A percentile compares a stretch with the other conserved stretches of the same genome.
Conservation (phyloP, 2,329 filamentous ascomycete genomes). For the Fusarium heterosporum region DNA sequence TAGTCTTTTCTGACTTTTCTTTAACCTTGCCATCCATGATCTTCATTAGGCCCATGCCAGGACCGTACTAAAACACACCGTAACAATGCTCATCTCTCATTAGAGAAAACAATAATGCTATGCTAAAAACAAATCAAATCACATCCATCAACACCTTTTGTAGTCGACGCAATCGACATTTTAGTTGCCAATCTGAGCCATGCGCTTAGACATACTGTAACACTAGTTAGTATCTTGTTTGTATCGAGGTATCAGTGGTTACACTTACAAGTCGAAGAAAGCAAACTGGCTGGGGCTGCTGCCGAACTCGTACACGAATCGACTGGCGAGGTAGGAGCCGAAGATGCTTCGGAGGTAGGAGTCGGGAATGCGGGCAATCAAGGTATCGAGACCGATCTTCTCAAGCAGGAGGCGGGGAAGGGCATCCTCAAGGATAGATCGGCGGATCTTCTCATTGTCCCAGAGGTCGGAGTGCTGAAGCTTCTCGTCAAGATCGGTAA, state of each 20-base stretch:
- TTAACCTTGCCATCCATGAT: constrained; percentile 44
- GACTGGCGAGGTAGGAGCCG: constrained; percentile 91
- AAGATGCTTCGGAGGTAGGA: constrained; percentile 95
- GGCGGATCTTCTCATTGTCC: constrained; percentile 82
- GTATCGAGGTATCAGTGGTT: not conserved
- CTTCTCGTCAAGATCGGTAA: constrained; percentile 97
- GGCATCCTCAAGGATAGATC: constrained; percentile 84
- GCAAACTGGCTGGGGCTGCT: constrained; percentile 94
- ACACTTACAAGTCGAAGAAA: constrained; percentile 95
- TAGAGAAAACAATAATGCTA: constrained; percentile 42
- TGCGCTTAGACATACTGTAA: constrained; percentile 72
- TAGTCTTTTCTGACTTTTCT: constrained; percentile 48
- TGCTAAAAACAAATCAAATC: constrained; percentile 36
- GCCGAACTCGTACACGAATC: constrained; percentile 96
- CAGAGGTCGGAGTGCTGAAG: constrained; percentile 93
- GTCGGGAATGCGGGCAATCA: constrained; percentile 88
- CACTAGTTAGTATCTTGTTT: constrained; percentile 48
- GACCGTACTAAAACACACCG: constrained; percentile 44
- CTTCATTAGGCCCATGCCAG: constrained; percentile 43
- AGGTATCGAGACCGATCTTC: constrained; percentile 90
- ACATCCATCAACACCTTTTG: constrained; percentile 40
- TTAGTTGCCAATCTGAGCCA: constrained; percentile 59
- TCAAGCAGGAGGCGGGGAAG: constrained; percentile 85
- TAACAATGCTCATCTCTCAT: constrained; percentile 45
- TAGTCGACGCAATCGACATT: constrained; percentile 23